These are phyloP conservation scores for Fusarium equiseti DNA, from an alignment of 2,329 filamentous ascomycete species.

Conservation along the genomic window DNA sequence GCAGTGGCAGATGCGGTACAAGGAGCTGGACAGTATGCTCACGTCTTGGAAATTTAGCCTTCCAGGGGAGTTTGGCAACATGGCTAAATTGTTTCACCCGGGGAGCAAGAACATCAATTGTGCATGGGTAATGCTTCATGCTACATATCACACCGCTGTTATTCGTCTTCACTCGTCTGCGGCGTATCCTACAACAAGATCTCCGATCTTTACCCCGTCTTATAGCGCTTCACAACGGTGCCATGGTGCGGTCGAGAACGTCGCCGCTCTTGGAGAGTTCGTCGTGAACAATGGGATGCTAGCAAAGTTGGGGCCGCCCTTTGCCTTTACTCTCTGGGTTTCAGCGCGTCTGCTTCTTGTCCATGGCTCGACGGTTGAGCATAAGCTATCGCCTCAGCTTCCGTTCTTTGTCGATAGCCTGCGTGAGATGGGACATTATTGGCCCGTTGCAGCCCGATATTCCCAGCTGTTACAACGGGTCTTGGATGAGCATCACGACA, in stretches of 20 bases:
- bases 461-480: conserved; percentile 83
- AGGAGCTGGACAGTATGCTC: conserved; percentile 83
- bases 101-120: conserved; percentile 79
- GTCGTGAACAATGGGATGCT: conserved; percentile 81
- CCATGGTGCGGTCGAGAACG: conserved; percentile 84
- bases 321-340: conserved; percentile 94
- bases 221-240: conserved; percentile 88
- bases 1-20: conserved; percentile 88
- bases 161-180: conserved; percentile 93
- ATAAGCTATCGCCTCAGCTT: conserved; percentile 83
- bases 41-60: conserved; percentile 87
- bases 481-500: conserved; percentile 86
- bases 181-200: conserved; percentile 89
- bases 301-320: conserved; percentile 85
- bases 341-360: conserved; percentile 88
- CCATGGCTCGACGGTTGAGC: conserved; percentile 89
- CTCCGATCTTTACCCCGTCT: conserved; percentile 88
- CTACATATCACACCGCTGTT: conserved; percentile 88
- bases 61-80: conserved; percentile 86
- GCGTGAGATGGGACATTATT: conserved; percentile 82
- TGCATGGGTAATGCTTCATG: conserved; percentile 91
- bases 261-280: conserved; percentile 81
- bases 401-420: conserved; percentile 85
- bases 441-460: conserved; percentile 88
- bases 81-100: conserved; percentile 80